These are phyloP conservation scores for Cytospora paraplurivora DNA, from an alignment of 2,329 filamentous ascomycete genomes.

Conservation along the genomic window DNA sequence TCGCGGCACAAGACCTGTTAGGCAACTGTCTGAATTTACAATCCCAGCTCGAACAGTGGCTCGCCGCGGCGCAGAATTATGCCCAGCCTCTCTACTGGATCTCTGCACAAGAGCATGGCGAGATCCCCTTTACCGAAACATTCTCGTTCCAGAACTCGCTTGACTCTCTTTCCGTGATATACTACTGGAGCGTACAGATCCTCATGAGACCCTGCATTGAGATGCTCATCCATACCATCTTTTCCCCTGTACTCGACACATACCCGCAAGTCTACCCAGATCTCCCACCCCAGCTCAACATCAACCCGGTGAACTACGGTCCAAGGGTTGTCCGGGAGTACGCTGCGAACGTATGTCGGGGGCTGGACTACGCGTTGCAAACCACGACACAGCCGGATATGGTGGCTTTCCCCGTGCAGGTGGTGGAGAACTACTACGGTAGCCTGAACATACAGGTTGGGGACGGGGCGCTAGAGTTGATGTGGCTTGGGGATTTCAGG, in stretches of 20 bases:
- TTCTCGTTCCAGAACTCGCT: constrained; percentile 49
- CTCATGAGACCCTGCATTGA: constrained; percentile 53
- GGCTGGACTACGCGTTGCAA: constrained; percentile 50
- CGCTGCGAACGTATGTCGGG: constrained; percentile 53
- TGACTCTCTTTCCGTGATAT: constrained; percentile 51
- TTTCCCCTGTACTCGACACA: constrained; percentile 46
- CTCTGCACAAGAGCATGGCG: constrained; percentile 35
- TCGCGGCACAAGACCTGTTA: constrained; percentile 52
- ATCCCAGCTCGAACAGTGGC: constrained; percentile 52
- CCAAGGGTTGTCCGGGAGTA: constrained; percentile 50
- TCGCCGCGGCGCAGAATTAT: constrained; percentile 36
- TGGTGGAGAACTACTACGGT: constrained; percentile 47
- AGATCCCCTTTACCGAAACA: constrained; percentile 48
- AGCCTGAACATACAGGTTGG: constrained; percentile 40
- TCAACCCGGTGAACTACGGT: constrained; percentile 49
- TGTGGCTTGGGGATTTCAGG: constrained; percentile 52
- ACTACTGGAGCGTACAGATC: constrained; percentile 57
- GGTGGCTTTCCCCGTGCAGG: constrained; percentile 46
- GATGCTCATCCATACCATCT: constrained; percentile 47
- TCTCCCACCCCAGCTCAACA: constrained; percentile 41
- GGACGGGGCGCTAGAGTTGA: constrained; percentile 47
- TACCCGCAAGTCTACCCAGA: constrained; percentile 44
- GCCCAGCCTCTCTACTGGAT: constrained; percentile 45
- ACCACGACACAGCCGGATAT: constrained; percentile 50
- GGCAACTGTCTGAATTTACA: constrained; percentile 52